Evolutionary conservation across 2,329 filamentous ascomycete species (phyloP), one percentile per base, ranked within the genome.

Genomic region (Microascus cirrosus): DNA sequence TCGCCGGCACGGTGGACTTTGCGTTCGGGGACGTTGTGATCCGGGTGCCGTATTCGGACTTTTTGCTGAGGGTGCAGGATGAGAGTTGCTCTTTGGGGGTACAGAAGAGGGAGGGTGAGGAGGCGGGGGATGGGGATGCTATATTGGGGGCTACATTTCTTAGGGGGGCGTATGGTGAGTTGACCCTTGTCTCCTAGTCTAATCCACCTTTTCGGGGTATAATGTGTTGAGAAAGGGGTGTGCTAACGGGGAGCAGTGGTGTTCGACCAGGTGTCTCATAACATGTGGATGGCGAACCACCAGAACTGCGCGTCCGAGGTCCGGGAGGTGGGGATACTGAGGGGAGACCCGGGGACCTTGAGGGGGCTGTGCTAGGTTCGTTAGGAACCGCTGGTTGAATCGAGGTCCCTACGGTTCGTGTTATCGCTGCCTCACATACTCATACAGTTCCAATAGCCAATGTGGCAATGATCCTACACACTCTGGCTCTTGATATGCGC

Each of bases 41-140:
- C 32, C 67, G 63, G 10, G 76, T 79, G 15, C 67, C 74, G 3
- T 68, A 77, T 18, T 68, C 66, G 59, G 78, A 83, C 62, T 78
- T 82, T 54, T 74, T 82, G 62, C 70, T 81, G 58, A 69, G 78
- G 45, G 70, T 78, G 28, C 70, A 69, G 54, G 67, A 70, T 51
- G 66, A 63, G 2, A 67, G 67, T 32, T 72, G 71, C 59, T 65
- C 69, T 45, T 60, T 73, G 24, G 70, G 70, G 0, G 67, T 72
- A 20, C 71, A 73, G 61, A 67, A 69, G 7, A 67, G 53, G 28
- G 45, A 24, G 20, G 32, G 53, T n/a, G n/a, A n/a, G n/a, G n/a
- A n/a, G 12, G 45, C 20, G 45, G 32, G 68, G 1, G 69, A 71
- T 56, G 57, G 59, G 8, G 65, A 65, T 2, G 61, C 69, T 62